These are phyloP conservation scores for Nemania sp. DNA, from an alignment of 2,329 filamentous ascomycete species.

Conservation along the genomic window DNA sequence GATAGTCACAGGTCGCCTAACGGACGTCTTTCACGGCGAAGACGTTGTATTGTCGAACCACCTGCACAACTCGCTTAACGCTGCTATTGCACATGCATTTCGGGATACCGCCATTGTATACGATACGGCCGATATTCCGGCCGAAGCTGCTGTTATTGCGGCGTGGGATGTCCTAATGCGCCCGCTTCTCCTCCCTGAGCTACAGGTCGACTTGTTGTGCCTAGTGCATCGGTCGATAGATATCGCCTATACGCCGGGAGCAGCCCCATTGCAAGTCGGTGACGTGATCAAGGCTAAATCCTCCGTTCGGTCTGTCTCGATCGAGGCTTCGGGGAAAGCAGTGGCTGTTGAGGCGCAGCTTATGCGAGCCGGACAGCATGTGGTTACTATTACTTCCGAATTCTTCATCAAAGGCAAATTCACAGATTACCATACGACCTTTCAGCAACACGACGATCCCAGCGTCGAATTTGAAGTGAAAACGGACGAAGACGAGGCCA, in stretches of 20 bases:
- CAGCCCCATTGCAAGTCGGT: constrained; percentile 62
- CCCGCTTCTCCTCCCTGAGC: constrained; percentile 96
- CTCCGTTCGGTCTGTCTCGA: constrained; percentile 96
- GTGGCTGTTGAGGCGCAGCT: constrained; percentile 33
- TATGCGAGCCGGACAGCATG: constrained; percentile 24
- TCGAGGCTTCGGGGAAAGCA: constrained; percentile 73
- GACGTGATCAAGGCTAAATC: constrained; percentile 78
- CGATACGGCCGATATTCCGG: constrained; percentile 77
- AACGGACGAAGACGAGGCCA: constrained; percentile 26
- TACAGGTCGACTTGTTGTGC: constrained; percentile 95
- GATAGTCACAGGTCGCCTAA: constrained; percentile 13
- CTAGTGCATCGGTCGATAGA: constrained; percentile 96
- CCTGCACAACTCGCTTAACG: constrained; percentile 73
- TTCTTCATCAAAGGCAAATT: constrained; percentile 40
- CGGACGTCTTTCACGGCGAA: constrained; percentile 26
- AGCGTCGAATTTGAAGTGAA: constrained; percentile 27
- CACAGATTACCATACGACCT: constrained; percentile 25
- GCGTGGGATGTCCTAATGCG: constrained; percentile 99
- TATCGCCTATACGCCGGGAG: constrained; percentile 73
- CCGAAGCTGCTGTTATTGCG: constrained; percentile 98
- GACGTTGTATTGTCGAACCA: constrained; percentile 27
- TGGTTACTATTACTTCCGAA: constrained; percentile 35
- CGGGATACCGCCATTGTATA: constrained; percentile 76
- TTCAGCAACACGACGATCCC: constrained; percentile 30
- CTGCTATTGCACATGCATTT: constrained; percentile 7